Conservation (phyloP, 495 filamentous ascomycete genomes). For the Aspergillus saccharolyticus region DNA sequence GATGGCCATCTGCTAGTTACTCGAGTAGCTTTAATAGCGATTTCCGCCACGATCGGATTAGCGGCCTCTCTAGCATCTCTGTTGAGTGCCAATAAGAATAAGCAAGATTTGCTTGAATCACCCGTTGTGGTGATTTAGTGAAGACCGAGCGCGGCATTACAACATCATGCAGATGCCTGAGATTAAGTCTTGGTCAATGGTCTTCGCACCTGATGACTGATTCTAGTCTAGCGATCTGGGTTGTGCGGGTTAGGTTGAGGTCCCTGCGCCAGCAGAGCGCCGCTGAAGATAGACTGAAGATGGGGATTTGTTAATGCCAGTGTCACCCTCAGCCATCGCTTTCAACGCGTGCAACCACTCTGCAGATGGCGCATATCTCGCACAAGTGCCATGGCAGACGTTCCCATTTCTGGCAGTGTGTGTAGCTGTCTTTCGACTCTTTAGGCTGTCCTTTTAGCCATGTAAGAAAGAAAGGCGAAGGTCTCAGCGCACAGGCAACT, state of each 20-base stretch:
- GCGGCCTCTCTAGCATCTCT: not conserved
- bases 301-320: not conserved
- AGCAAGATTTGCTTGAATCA: slow-evolving; percentile 11
- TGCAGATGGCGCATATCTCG: not conserved
- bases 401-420: not conserved
- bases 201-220: not conserved
- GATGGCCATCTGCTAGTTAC: not conserved
- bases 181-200: not conserved
- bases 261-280: not conserved
- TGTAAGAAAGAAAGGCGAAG: not conserved
- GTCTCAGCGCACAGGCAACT: not conserved
- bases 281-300: not conserved
- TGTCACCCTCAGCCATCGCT: not conserved
- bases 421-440: not conserved
- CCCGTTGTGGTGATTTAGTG: slow-evolving; percentile 4
- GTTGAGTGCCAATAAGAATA: not conserved
- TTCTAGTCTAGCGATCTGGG: not conserved
- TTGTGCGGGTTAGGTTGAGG: not conserved
- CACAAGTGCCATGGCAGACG: not conserved
- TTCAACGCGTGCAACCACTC: not conserved
- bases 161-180: slow-evolving; percentile 18
- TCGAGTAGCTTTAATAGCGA: too few species aligned
- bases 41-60: slow-evolving; percentile 1
- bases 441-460: not conserved
- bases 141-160: slow-evolving; percentile 20